These are phyloP conservation scores for Hysterium pulicare DNA, from an alignment of 2,329 filamentous ascomycete species.

Conservation along the genomic window DNA sequence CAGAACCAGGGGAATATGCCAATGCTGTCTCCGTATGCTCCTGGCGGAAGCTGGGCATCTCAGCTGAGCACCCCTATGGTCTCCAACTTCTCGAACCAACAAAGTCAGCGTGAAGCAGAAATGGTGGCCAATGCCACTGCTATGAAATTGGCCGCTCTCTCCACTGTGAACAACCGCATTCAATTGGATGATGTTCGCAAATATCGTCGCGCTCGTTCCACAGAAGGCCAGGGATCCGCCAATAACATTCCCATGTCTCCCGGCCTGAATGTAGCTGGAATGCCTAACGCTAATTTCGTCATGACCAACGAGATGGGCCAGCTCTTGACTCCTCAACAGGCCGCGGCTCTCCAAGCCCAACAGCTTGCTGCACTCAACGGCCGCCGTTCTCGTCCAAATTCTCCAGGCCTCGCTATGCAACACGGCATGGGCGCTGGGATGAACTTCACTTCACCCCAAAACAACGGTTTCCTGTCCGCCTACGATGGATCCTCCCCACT, in stretches of 20 bases:
- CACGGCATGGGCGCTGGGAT: conserved; percentile 56
- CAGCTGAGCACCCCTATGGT: conserved; percentile 98
- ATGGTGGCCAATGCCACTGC: conserved; percentile 99
- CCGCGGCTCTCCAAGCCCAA: conserved; percentile 59
- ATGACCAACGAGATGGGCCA: conserved; percentile 96
- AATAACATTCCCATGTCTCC: conserved; percentile 64
- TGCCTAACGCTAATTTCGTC: conserved; percentile 74
- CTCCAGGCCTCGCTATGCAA: conserved; percentile 82
- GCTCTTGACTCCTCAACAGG: conserved; percentile 63
- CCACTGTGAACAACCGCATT: conserved; percentile 97
- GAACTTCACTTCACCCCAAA: conserved; percentile 82
- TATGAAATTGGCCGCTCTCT: conserved; percentile 96
- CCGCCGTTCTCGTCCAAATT: conserved; percentile 81
- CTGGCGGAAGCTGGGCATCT: conserved; percentile 94
- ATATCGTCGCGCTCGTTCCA: conserved; percentile 86
- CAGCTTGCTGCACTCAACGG: conserved; percentile 80
- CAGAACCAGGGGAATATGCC: conserved; percentile 69
- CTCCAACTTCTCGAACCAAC: conserved; percentile 66
- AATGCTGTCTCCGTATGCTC: conserved; percentile 73
- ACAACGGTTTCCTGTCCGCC: conserved; percentile 88
- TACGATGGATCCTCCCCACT: conserved; percentile 73
- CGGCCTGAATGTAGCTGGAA: conserved; percentile 54
- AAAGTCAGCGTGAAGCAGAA: conserved; percentile 71
- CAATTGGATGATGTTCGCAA: conserved; percentile 95
- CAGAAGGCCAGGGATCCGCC: conserved; percentile 64